Base-by-base conservation (phyloP, 2,329 filamentous ascomycete genomes). In the Diaporthe citri region DNA sequence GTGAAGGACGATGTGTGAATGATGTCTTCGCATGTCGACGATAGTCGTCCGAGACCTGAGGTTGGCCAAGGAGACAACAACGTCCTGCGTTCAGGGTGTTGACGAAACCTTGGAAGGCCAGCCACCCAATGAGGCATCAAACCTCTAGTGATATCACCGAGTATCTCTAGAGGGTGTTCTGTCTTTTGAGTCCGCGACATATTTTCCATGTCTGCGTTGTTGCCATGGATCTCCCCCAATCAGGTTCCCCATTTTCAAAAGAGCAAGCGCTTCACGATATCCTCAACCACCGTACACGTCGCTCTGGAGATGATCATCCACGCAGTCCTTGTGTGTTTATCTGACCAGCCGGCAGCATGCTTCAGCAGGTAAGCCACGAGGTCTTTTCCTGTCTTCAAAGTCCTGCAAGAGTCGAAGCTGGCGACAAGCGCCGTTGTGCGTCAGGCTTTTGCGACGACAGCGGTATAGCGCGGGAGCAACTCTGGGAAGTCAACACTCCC, bases 251-350 rank as follows among this genome's bases (percentile, higher is more conserved):
- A 6, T 48, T 22, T 20, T 13, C 46, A 20, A 52, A n/a, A 36
- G 22, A 52, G 25, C 20, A 4, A 52, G 48, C 34, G 7, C 34
- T n/a, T 69, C 34, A 5, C 31, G 20, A 15, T 20, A 22, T 52
- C n/a, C 17, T 41, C 46, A 28, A 5, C 22, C 10, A 22, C 9
- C n/a, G 31, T 13, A 22, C 34, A 41, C 48, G n/a, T 41, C 34
- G 34, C 48, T 36, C n/a, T 20, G 31, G 12, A 55, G 20, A 55
- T 41, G 15, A 15, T 1, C 34, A 55, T 48, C 10, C 46, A 69
- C 39, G 64, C 20, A 39, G n/a, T 69, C 34, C 48, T 55, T 69
- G 64, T 69, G n/a, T n/a, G 48, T 31, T 7, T 20, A 48, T n/a
- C 20, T 25, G 7, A 13, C 15, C 31, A 69, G n/a, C 15, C 34